These are phyloP conservation scores for Oryza punctata DNA, from an alignment of 176 grass and related monocot species.

Conservation along the genomic window DNA sequence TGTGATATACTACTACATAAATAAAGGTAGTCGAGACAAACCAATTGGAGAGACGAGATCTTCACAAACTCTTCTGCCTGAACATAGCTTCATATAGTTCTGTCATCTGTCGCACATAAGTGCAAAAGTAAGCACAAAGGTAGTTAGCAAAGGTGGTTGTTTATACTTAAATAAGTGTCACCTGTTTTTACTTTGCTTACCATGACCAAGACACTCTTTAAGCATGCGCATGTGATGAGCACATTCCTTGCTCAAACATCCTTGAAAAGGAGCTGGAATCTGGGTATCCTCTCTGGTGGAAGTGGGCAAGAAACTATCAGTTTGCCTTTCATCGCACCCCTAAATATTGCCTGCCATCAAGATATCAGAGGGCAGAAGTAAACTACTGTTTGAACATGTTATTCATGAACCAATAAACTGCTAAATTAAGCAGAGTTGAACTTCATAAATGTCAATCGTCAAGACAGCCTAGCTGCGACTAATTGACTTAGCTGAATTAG, in stretches of 20 bases:
- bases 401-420: neutral
- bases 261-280: conserved; percentile 89
- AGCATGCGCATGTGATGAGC: neutral
- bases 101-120: neutral
- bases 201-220: neutral
- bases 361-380: neutral
- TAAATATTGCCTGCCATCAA: conserved; percentile 64
- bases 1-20: neutral
- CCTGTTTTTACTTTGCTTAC: neutral
- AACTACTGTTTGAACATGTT: neutral
- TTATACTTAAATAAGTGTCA: neutral
- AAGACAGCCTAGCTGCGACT: neutral
- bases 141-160: neutral
- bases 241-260: conserved; percentile 48
- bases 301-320: conserved; percentile 79
- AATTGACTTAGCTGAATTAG: neutral
- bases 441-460: neutral
- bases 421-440: neutral
- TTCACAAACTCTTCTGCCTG: neutral
- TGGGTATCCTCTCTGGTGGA: conserved; percentile 79
- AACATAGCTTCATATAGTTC: neutral
- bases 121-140: neutral
- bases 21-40: neutral
- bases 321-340: conserved; percentile 96
- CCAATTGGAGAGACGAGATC: neutral